Evolutionary conservation across 129 eudicot species (phyloP).

Genomic region (Saposhnikovia divaricata): DNA sequence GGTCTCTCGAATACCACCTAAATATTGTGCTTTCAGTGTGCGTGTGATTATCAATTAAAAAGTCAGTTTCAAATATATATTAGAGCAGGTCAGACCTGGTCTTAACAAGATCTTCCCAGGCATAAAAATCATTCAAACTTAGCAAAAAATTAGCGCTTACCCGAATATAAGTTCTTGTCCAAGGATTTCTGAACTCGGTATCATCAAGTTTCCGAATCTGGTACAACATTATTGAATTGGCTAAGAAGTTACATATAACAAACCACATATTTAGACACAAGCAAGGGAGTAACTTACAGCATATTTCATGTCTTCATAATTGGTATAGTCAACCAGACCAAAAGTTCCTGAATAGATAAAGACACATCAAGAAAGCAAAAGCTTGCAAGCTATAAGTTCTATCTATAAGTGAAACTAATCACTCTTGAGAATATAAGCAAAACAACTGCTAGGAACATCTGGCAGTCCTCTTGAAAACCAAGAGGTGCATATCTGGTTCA

Average conservation of each 20-base stretch:
- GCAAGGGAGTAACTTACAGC: slow-evolving; percentile 36
- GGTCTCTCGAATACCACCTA: too few relatives aligned
- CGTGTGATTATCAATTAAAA: too few relatives aligned
- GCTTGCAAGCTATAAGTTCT: neutral
- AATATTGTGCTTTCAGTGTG: too few relatives aligned
- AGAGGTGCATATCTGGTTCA: neutral
- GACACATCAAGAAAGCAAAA: neutral
- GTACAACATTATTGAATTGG: neutral
- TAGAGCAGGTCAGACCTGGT: too few relatives aligned
- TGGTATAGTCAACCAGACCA: slow-evolving; percentile 59
- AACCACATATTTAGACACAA: neutral
- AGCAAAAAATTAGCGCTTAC: neutral
- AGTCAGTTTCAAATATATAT: too few relatives aligned
- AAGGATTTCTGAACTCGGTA: slow-evolving; percentile 7
- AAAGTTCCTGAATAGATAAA: slow-evolving; percentile 38
- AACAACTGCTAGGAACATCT: neutral
- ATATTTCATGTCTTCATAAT: slow-evolving; percentile 63
- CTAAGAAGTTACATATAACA: neutral
- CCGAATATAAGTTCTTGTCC: slow-evolving; percentile 9
- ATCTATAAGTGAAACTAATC: neutral
- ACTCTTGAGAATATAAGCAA: neutral
- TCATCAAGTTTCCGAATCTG: slow-evolving; percentile 10
- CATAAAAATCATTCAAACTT: neutral
- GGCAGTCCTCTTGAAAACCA: neutral
- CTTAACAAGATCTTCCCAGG: too few relatives aligned